Percentiles rank a stretch among this genome's conserved stretches.
These are phyloP conservation scores for Verbascum thapsus DNA, from an alignment of 257 asterid species.

Conservation along the genomic window DNA sequence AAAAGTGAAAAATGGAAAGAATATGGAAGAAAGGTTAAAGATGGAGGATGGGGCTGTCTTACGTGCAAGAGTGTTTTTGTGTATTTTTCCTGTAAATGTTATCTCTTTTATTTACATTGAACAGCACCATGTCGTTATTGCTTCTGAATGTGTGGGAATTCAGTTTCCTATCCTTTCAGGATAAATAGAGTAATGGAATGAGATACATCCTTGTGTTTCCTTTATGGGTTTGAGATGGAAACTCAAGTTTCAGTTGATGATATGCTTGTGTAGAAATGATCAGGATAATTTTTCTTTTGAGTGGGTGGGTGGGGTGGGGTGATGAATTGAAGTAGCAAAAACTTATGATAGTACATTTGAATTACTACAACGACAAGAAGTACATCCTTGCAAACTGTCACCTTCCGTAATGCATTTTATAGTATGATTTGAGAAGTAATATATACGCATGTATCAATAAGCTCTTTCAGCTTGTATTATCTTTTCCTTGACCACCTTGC, in stretches of 20 bases:
- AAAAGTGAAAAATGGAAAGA: neutral
- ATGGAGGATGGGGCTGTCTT: conserved; percentile 12
- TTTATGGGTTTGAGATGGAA: neutral
- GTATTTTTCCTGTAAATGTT: neutral
- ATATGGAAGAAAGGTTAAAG: conserved; percentile 4
- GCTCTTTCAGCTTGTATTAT: conserved; percentile 6
- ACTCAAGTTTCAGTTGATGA: conserved; percentile 1
- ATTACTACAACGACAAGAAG: neutral
- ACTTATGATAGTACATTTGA: neutral
- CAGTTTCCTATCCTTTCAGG: neutral
- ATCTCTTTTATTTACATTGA: conserved; percentile 10
- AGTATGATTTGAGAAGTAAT: neutral
- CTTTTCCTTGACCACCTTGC: conserved; percentile 8
- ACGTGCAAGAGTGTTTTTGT: conserved; percentile 10
- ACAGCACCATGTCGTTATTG: neutral
- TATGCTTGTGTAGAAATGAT: conserved; percentile 18
- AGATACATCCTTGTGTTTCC: conserved; percentile 4
- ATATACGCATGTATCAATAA: neutral
- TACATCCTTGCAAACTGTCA: neutral
- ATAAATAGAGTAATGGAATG: conserved; percentile 5
- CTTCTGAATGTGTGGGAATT: neutral
- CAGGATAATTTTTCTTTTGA: neutral
- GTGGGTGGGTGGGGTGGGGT: neutral
- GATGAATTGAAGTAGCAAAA: neutral
- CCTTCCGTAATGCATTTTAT: neutral